Base-by-base conservation (phyloP, 23 red algal species). In the Chondrus crispus region DNA sequence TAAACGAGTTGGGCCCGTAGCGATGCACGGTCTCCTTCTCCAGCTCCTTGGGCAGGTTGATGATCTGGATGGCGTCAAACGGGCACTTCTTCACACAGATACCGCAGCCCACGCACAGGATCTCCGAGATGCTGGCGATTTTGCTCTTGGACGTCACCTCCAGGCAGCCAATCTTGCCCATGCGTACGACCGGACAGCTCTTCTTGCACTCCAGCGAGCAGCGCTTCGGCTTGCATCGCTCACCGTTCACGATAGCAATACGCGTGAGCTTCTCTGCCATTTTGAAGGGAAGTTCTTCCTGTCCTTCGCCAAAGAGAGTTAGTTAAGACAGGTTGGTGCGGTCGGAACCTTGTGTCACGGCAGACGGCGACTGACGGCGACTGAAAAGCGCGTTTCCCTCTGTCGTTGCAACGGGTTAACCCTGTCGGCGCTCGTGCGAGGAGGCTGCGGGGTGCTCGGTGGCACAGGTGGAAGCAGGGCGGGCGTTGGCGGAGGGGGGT, bases 81-180 rank as follows among this genome's bases (percentile, higher is more conserved):
- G 97, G 97, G 75, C 97, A 98, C 90, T 98, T 98, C 48, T 95
- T 95, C 24, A 98, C 97, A 74, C 97, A 98, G 62, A 98, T 98
- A 76, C 97, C 97, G 74, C 97, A 98, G 46, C 97, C 97, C 19
- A 98, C 91, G 76, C 97, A 98, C 9, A 98, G 91, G 18, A 88
- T 82, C 70, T 98, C 97, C 11, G 97, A 98, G 22, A 98, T 98
- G 18, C 70, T 29, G 16, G 97, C 82, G 64, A 98, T 92, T 54
- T 93, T 94, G 62, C 81, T 88, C 54, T 93, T 98, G 30, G 89
- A 84, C 32, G 93, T 98, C n/a, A 98, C 97, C 48, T 98, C 97
- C 66, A 98, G 93, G 83, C 97, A 98, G 33, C 88, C 88, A 29
- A 98, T 92, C 85, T 98, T 98, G 18, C 97, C 97, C 88, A 98